Base-by-base conservation (phyloP, 768 basidiomycete genomes). In the Boletus rufocinnamomeus region DNA sequence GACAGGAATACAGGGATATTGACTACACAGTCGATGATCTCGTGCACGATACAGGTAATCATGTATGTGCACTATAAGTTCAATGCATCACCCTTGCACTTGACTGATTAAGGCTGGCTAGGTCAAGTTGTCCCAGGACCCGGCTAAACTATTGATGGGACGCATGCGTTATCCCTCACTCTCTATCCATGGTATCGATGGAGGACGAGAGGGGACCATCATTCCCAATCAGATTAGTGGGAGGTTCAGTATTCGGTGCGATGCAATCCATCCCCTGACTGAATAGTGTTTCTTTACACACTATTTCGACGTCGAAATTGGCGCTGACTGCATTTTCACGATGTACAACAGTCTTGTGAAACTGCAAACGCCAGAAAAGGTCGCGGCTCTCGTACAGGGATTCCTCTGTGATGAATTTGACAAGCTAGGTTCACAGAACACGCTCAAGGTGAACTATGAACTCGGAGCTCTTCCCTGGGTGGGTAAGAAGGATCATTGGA, bases 381-480 rank as follows among this genome's bases (percentile, higher is more conserved):
- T 94, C 60, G 79, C 84, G 55, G 79, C 81, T 3, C 77, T 91
- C 46, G 93, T 95, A 32, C 66, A 77, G 32, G 73, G 79, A 19
- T 91, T 89, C 74, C 70, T 98, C 56, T 57, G 86, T 57, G 75
- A 75, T 13, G 90, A 93, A 74, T 96, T 96, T 65, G 83, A 81
- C 14, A 90, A 91, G 74, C 82, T 95, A 27, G 80, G 82, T 46
- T 86, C 81, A 63, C 92, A 92, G 84, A 94, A 89, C 79, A 87
- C 74, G 65, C 72, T 94, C 60, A 76, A 76, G 27, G 70, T 94
- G 28, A 85, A 88, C 73, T 74, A 76, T 49, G 67, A 86, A 28
- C 82, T 87, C 56, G 89, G 87, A 30, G 93, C 92, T 14, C 87
- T 86, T 72, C 91, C 94, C 17, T 96, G 93, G 93, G 76, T 93